Evolutionary conservation across 495 filamentous ascomycete species (phyloP), one percentile per base, ranked within the genome.

Genomic region (Polyplosphaeria fusca): DNA sequence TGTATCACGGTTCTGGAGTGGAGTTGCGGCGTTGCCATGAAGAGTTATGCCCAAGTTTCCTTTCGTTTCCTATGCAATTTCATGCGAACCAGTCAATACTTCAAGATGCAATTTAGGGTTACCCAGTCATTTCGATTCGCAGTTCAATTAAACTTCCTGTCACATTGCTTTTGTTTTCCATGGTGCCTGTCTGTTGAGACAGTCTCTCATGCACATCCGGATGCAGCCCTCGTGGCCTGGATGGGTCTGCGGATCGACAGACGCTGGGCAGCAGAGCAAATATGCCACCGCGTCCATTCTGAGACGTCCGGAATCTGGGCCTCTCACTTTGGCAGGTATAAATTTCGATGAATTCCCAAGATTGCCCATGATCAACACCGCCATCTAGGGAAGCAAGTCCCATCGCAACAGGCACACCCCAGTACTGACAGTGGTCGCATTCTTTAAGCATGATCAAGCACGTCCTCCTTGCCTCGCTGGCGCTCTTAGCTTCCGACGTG

Each of bases 401-500:
- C n/a, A n/a, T n/a, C n/a, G n/a, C n/a, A n/a, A n/a, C n/a, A n/a
- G n/a, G n/a, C n/a, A n/a, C n/a, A n/a, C n/a, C n/a, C n/a, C n/a
- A n/a, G n/a, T n/a, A n/a, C n/a, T n/a, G n/a, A n/a, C n/a, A n/a
- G n/a, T n/a, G 20, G 24, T 41, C 28, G 23, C 13, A 24, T 43
- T 26, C 28, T 24, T n/a, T n/a, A n/a, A n/a, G n/a, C n/a, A n/a
- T n/a, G n/a, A n/a, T n/a, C n/a, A n/a, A n/a, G 51, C n/a, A 49
- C 42, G n/a, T 23, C 55, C 39, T 20, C 63, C 60, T 64, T 59
- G 45, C 60, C 47, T 54, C 51, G 30, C 47, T 63, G 19, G 52
- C 39, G 22, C 51, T 67, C 25, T 30, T 54, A 22, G 61, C 64
- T n/a, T 27, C 48, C 13, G 65, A 7, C 7, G 7, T 35, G 14